Evolutionary conservation across 2,329 filamentous ascomycete genomes (phyloP).

Genomic region (Pseudogymnoascus sp.): DNA sequence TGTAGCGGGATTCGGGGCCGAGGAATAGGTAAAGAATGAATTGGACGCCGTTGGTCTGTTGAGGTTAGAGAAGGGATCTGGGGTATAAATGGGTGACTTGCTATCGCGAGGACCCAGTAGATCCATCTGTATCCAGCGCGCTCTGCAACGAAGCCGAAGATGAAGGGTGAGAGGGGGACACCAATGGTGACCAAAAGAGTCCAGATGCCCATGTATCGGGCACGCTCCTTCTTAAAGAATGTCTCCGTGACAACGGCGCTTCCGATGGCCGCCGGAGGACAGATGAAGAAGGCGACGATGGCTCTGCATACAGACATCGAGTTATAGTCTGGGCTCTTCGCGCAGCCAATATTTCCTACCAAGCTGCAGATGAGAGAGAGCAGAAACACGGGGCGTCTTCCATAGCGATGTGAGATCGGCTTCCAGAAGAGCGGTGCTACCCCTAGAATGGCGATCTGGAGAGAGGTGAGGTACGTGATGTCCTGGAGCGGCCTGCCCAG

Average conservation of each 20-base stretch:
- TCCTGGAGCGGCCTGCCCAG: slow-evolving; percentile 35
- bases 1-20: slow-evolving; percentile 46
- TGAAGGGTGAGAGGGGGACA: slow-evolving; percentile 20
- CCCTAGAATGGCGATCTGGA: slow-evolving; percentile 43
- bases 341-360: slow-evolving; percentile 44
- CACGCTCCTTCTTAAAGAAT: slow-evolving; percentile 44
- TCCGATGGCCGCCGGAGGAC: slow-evolving; percentile 42
- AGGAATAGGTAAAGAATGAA: slow-evolving; percentile 48
- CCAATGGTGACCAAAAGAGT: slow-evolving; percentile 27
- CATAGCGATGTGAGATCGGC: slow-evolving; percentile 41
- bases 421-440: slow-evolving; percentile 45
- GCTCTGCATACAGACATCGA: slow-evolving; percentile 40
- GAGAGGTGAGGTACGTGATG: slow-evolving; percentile 40
- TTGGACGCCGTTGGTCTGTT: slow-evolving; percentile 45
- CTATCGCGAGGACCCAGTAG: slow-evolving; percentile 46
- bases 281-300: slow-evolving; percentile 44
- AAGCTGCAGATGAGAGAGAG: slow-evolving; percentile 37
- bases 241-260: slow-evolving; percentile 47
- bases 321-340: slow-evolving; percentile 37
- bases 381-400: slow-evolving; percentile 42
- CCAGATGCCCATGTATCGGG: slow-evolving; percentile 47
- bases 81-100: slow-evolving; percentile 21
- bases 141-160: slow-evolving; percentile 35
- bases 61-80: slow-evolving; percentile 2
- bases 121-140: slow-evolving; percentile 45